A percentile compares a stretch with the other conserved stretches of the same genome.
phyloP scores from a whole-genome alignment of 805 yeast genomes.

The Wickerhamomyces pijperi region DNA sequence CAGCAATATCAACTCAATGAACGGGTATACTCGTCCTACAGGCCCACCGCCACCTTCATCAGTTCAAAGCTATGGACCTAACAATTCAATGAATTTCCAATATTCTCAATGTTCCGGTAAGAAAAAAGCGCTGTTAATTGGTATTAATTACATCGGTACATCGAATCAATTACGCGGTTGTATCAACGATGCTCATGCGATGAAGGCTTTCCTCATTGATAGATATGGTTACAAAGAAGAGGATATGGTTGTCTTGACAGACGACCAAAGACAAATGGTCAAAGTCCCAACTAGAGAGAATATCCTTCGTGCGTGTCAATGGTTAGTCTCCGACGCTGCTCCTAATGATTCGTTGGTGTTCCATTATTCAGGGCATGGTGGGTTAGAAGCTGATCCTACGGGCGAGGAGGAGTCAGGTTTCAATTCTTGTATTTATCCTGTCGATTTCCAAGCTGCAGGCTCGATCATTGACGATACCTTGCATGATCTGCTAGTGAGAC shows the following conservation, averaged over 20 bases:
- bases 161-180: constrained; percentile 60
- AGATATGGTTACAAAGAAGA: constrained; percentile 37
- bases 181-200: constrained; percentile 61
- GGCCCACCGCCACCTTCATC: constrained; percentile 3
- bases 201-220: constrained; percentile 25
- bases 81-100: constrained; percentile 27
- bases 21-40: neutral
- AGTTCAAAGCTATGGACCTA: constrained; percentile 13
- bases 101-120: constrained; percentile 64
- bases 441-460: constrained; percentile 59
- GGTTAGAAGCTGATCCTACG: constrained; percentile 53
- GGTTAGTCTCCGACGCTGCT: constrained; percentile 65
- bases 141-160: constrained; percentile 68
- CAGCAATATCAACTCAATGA: neutral
- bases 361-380: constrained; percentile 86
- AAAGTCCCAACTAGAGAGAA: constrained; percentile 57
- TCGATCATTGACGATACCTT: constrained; percentile 63
- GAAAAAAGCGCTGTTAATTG: constrained; percentile 65
- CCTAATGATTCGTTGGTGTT: constrained; percentile 73
- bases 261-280: constrained; percentile 37
- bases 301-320: constrained; percentile 68
- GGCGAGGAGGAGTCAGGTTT: constrained; percentile 71
- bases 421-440: constrained; percentile 65
- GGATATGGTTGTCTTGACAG: constrained; percentile 51
- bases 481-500: constrained; percentile 60